Conservation (phyloP, 257 asterid species). For the Solanum pimpinellifolium region DNA sequence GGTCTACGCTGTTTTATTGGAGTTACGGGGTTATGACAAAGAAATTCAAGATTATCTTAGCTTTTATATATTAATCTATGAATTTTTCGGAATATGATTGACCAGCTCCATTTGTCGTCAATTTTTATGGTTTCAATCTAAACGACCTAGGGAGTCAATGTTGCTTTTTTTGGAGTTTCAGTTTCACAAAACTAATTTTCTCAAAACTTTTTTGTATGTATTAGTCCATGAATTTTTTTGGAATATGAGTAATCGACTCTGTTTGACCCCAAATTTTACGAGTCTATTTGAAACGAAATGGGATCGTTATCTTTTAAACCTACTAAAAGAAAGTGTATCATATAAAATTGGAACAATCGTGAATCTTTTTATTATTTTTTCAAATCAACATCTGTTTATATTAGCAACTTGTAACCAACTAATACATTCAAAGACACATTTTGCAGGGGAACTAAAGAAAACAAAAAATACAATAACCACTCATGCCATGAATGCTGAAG, state of each 20-base stretch:
- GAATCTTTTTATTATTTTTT: background rate
- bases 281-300: background rate
- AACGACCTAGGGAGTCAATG: background rate
- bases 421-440: background rate
- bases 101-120: background rate
- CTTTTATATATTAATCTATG: background rate
- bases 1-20: background rate
- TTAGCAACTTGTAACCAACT: background rate
- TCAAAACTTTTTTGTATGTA: background rate
- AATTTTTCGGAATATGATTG: background rate
- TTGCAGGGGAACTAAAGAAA: background rate
- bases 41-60: background rate
- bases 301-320: background rate
- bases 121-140: background rate
- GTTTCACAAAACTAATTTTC: background rate
- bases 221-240: background rate
- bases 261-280: background rate
- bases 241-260: background rate
- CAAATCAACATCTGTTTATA: background rate
- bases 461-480: background rate
- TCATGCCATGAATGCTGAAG: slow-evolving; percentile 4
- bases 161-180: rapidly evolving
- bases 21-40: background rate
- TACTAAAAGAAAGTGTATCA: background rate
- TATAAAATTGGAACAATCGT: background rate